Base-by-base conservation (phyloP, 2,329 filamentous ascomycete genomes). In the Penicillium sp. region DNA sequence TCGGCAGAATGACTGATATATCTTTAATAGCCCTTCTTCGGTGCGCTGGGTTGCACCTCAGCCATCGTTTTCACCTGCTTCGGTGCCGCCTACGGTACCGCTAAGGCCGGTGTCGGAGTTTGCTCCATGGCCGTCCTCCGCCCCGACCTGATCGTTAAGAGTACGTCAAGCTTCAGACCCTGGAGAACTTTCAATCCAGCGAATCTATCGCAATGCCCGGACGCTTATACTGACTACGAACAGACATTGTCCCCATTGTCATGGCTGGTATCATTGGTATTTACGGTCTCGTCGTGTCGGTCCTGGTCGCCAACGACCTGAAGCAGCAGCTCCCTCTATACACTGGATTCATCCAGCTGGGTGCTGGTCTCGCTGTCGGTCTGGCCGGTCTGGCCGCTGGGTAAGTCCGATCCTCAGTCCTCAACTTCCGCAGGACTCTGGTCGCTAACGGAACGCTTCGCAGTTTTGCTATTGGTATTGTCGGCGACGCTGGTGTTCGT, bases 181-280 rank as follows among this genome's bases (percentile, higher is more conserved):
- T 21, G 45, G 33, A 35, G 13, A 33, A 33, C 13, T 13, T 42
- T 50, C 51, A 21, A 13, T 44, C 22, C 19, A 19, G 22, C 8
- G n/a, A 22, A 31, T 13, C 39, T 16, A 1, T 31, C n/a, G 29
- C 46, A 26, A 10, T 21, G 60, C 72, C 55, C 68, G 52, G 22
- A 26, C 21, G 14, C 19, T n/a, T 56, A 67, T 27, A 63, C 63
- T 67, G 44, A 63, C 55, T 29, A 57, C 10, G 21, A 13, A 33
- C 67, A 98, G 93, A 97, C 86, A 97, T 98, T 79, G 93, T 98
- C 65, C 95, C 95, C 77, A 95, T 98, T 80, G 96, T 99, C 88
- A 99, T 99, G 95, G 95, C 95, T 84, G 95, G 95, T 98, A 99
- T 99, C 81, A 98, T 99, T 81, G 95, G 91, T 90, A 98, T 99